Base-by-base conservation (phyloP, 1,284 basidiomycete genomes). In the Leccinum insolens region DNA sequence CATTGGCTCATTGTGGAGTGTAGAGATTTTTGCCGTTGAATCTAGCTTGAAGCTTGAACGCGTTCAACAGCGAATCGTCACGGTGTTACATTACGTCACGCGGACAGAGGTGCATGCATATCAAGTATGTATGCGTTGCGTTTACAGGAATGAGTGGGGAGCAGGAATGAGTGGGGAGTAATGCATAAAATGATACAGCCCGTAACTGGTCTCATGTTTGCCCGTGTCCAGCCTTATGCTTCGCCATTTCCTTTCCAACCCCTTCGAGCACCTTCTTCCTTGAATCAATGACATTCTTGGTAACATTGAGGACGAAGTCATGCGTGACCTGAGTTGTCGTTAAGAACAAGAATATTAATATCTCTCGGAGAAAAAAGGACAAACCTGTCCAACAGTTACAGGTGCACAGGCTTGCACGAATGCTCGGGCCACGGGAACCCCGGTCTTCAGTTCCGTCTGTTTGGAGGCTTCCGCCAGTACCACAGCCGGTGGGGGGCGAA, bases 391-490 rank as follows among this genome's bases (percentile, higher is more conserved):
- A 49, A 77, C 75, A 49, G 81, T 75, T 67, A 80, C 72, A 4
- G 80, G 72, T n/a, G 81, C 74, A 77, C 87, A 90, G 22, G 81
- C 78, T 49, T 86, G 83, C 22, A 87, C 80, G 68, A 90, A 85
- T 8, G 77, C 76, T 70, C 84, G 85, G 64, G 83, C 65, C 89
- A 78, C 6, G 90, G 86, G 69, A 88, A 84, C 0, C 89, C 89
- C n/a, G 0, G 87, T 89, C 78, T 91, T 92, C 62, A 87, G 78
- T 74, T 91, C 88, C 0, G 88, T 86, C 74, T 88, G 84, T 71
- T 88, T 91, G 3, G 89, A 85, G 25, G 89, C 89, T 75, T 93
- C 91, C 7, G 90, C 90, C 31, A 92, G 81, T 31, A 92, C 90
- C 11, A 85, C 84, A 4, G 86, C 80, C 2, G 91, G 86, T 28